phyloP scores from a whole-genome alignment of 345 rosid species.

The Salix purpurea region DNA sequence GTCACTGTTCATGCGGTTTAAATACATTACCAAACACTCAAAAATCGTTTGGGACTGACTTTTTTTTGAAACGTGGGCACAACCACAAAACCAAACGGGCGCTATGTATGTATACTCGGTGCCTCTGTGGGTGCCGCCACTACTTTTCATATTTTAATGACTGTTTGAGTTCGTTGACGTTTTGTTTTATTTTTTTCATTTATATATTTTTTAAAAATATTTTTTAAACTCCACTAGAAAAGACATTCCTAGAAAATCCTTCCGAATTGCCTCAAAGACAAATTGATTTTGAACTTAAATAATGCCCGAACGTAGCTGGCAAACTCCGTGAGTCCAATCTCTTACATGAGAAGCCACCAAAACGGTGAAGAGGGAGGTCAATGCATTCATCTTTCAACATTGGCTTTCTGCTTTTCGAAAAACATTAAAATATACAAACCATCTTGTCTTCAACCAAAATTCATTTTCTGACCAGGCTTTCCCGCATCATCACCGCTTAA shows the following conservation, averaged over 20 bases:
- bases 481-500: constrained; percentile 1
- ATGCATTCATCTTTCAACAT: constrained; percentile 24
- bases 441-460: background rate
- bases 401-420: constrained; percentile 5
- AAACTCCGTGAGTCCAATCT: constrained; percentile 23
- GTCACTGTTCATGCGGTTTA: too few relatives aligned
- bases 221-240: constrained; percentile 13
- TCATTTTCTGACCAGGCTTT: constrained; percentile 6
- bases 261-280: background rate
- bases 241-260: constrained; percentile 30
- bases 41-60: too few relatives aligned
- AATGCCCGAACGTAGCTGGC: constrained; percentile 32
- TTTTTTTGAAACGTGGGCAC: too few relatives aligned
- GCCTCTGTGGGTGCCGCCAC: too few relatives aligned
- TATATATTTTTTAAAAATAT: too few relatives aligned
- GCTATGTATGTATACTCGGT: too few relatives aligned
- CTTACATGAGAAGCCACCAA: constrained; percentile 21
- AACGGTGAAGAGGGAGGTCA: constrained; percentile 35
- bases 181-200: too few relatives aligned
- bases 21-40: too few relatives aligned
- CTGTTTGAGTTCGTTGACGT: too few relatives aligned
- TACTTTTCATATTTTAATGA: too few relatives aligned
- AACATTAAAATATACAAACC: background rate
- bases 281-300: background rate
- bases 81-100: too few relatives aligned